These are phyloP conservation scores for Nectriaceae sp. DNA, from an alignment of 2,329 filamentous ascomycete genomes.

Conservation along the genomic window DNA sequence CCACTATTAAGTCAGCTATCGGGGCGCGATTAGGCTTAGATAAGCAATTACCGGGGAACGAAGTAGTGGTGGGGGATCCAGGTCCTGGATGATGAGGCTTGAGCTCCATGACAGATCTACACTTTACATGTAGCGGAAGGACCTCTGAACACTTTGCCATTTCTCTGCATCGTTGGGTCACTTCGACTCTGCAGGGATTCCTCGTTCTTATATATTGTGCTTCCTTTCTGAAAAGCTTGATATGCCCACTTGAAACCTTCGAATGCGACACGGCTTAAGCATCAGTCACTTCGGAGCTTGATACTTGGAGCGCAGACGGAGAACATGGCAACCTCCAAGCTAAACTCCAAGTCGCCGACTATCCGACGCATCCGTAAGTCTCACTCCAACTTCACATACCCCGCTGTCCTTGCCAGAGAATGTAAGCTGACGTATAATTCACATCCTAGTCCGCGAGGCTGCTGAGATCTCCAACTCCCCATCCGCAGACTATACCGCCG, in stretches of 20 bases:
- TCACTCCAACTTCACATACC: conserved; percentile 4
- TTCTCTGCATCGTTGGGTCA: too few relatives aligned
- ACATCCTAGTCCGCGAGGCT: conserved; percentile 82
- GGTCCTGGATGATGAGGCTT: background rate
- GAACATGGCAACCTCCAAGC: conserved; percentile 34
- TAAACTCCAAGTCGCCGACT: conserved; percentile 79
- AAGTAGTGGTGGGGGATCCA: conserved; percentile 8
- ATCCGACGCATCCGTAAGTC: conserved; percentile 78
- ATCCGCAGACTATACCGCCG: conserved; percentile 81
- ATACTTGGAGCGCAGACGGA: too few relatives aligned
- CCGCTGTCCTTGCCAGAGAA: background rate
- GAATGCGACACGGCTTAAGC: too few relatives aligned
- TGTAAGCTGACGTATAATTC: too few relatives aligned
- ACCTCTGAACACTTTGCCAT: too few relatives aligned
- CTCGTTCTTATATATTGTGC: too few relatives aligned
- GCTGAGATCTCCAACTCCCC: conserved; percentile 79
- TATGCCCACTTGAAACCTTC: too few relatives aligned
- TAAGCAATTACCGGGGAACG: conserved; percentile 4
- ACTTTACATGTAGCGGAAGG: too few relatives aligned
- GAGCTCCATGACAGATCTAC: too few relatives aligned
- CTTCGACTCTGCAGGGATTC: too few relatives aligned
- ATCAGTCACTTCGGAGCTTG: too few relatives aligned
- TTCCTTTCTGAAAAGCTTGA: too few relatives aligned
- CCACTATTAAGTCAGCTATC: conserved; percentile 1
- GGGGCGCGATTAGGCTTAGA: conserved; percentile 8